phyloP scores from a whole-genome alignment of 2,329 filamentous ascomycete species.

The Penicillium sp. region DNA sequence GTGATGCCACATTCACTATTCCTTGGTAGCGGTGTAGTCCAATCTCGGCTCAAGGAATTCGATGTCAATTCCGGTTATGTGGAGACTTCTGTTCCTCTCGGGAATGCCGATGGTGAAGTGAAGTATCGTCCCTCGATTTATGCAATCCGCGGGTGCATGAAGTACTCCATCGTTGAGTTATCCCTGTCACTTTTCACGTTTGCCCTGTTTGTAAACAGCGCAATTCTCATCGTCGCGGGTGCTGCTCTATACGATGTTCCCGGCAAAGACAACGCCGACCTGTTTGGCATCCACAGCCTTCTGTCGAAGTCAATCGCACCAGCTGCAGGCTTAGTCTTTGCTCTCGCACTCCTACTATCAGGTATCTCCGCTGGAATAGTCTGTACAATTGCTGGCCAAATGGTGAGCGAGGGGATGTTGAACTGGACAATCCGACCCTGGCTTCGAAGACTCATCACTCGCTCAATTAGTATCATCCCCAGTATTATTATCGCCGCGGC shows the following conservation, averaged over 20 bases:
- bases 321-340: constrained; percentile 79
- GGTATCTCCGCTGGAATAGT: constrained; percentile 81
- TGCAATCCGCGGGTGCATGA: constrained; percentile 72
- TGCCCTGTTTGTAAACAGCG: constrained; percentile 78
- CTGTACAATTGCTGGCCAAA: constrained; percentile 85
- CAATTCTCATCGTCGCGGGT: constrained; percentile 79
- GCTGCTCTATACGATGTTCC: constrained; percentile 67
- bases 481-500: constrained; percentile 80
- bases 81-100: constrained; percentile 28
- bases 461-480: constrained; percentile 76
- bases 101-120: constrained; percentile 48
- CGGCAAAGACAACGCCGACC: constrained; percentile 66
- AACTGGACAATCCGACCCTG: constrained; percentile 73
- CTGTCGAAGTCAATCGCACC: constrained; percentile 68
- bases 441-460: constrained; percentile 73
- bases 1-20: constrained; percentile 63
- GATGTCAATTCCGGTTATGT: constrained; percentile 44
- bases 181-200: constrained; percentile 74
- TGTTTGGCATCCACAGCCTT: constrained; percentile 78
- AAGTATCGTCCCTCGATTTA: constrained; percentile 69
- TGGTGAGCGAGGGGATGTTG: constrained; percentile 81
- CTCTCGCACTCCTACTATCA: constrained; percentile 74
- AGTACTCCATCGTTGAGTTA: constrained; percentile 70
- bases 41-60: constrained; percentile 52
- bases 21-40: constrained; percentile 57